Evolutionary conservation across 2,329 filamentous ascomycete genomes (phyloP), one percentile per base, ranked within the genome.

Genomic region (Paraphoma sp.): DNA sequence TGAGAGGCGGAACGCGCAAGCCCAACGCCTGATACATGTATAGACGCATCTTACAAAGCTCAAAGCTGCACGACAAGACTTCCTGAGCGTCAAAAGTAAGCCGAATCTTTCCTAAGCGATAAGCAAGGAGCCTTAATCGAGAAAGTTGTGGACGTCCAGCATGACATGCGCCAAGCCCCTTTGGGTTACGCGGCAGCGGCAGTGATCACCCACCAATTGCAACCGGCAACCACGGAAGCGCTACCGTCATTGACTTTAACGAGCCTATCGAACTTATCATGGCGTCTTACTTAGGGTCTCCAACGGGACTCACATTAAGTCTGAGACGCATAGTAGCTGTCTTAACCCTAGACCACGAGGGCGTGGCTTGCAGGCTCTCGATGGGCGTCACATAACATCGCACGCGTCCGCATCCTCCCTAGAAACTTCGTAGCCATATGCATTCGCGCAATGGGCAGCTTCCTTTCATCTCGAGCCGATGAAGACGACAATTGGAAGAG

Each of bases 381-480:
- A 10, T 10, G 14, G 33, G 33, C 14, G 33, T 36, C 33, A 36
- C 10, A 36, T 36, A 36, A 36, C 33, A 36, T 7, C 2, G 33
- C 33, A 3, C 10, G 33, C 14, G 33, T 10, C 10, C 33, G 10
- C 33, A 14, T 14, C 14, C 33, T 10, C 10, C 33, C 33, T 7
- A 3, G 10, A 36, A 10, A 10, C 14, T 10, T 36, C 14, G 10
- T 10, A 3, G 7, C 33, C 33, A 10, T 14, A 36, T 36, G 33
- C 33, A 36, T 10, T 4, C 33, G 8, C 14, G 41, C 38, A 16
- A 68, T 65, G 64, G 62, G 64, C 49, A 58, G 51, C 30, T 18
- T 56, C 12, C 41, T 62, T 33, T 69, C 65, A 23, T 59, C 60
- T 9, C 49, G 53, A 33, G 29, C 29, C 6, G 40, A 42, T 11